phyloP scores from a whole-genome alignment of 495 filamentous ascomycete species.

The Ramalina peruviana region DNA sequence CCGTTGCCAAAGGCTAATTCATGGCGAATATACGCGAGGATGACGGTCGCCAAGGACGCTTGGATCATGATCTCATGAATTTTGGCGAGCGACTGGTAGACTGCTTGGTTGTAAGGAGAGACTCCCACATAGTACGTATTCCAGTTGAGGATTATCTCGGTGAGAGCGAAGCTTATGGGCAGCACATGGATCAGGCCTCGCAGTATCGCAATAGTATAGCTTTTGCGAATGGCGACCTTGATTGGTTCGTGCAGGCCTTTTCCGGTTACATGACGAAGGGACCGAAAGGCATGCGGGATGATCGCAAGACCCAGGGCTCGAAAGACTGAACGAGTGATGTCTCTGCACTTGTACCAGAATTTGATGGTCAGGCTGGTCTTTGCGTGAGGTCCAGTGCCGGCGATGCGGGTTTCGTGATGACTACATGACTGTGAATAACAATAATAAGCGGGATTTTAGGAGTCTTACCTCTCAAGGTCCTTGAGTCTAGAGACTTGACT shows the following conservation, averaged over 20 bases:
- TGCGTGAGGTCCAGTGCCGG: no score
- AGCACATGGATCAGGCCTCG: slow-evolving; percentile 7
- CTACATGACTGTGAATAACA: no score
- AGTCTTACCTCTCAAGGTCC: no score
- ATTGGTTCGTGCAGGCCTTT: slow-evolving; percentile 4
- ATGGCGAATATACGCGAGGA: slow-evolving; percentile 12
- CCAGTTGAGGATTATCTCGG: slow-evolving; percentile 11
- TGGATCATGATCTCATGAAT: slow-evolving; percentile 17
- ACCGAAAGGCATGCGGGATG: not conserved
- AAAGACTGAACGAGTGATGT: not conserved
- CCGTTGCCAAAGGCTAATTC: slow-evolving; percentile 6
- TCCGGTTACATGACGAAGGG: not conserved
- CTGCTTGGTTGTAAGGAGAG: slow-evolving; percentile 7
- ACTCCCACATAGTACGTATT: slow-evolving; percentile 11
- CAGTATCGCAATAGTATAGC: slow-evolving; percentile 1
- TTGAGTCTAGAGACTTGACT: no score
- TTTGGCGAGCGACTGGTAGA: slow-evolving; percentile 17
- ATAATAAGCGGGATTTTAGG: no score
- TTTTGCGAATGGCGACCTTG: slow-evolving; percentile 7
- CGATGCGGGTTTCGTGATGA: no score
- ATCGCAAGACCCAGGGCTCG: slow-evolving; percentile 7
- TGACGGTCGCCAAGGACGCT: slow-evolving; percentile 13
- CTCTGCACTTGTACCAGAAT: no score
- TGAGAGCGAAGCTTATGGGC: slow-evolving; percentile 7
- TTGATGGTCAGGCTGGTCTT: no score